These are phyloP conservation scores for Acorus gramineus DNA, from an alignment of 106 monocot genomes.

Conservation along the genomic window DNA sequence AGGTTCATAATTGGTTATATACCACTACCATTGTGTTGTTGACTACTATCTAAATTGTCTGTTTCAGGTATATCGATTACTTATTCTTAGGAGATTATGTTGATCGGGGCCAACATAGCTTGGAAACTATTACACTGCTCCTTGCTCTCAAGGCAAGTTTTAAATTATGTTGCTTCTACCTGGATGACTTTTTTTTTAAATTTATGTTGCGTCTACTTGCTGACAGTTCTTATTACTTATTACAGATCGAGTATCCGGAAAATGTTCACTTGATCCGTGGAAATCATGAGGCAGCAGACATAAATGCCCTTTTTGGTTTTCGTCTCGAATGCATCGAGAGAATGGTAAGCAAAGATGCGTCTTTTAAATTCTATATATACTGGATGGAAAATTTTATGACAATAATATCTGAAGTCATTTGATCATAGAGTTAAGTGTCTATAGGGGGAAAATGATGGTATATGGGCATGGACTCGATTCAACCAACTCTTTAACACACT, in stretches of 20 bases:
- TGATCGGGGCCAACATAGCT: slow-evolving; percentile 93
- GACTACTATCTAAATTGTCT: background rate
- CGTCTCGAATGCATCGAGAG: slow-evolving; percentile 97
- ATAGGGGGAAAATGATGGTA: slow-evolving; percentile 95
- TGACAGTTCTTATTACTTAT: slow-evolving; percentile 6
- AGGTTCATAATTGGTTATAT: background rate
- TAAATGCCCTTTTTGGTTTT: slow-evolving; percentile 98
- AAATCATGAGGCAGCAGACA: slow-evolving; percentile 99
- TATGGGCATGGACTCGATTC: slow-evolving; percentile 97
- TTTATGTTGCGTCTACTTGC: background rate
- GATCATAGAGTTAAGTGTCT: slow-evolving; percentile 5
- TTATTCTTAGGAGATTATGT: slow-evolving; percentile 99
- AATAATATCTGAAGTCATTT: no score
- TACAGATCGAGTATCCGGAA: slow-evolving; percentile 97
- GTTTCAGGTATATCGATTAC: slow-evolving; percentile 93
- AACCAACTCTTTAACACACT: slow-evolving; percentile 95
- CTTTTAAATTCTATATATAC: background rate
- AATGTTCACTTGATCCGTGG: slow-evolving; percentile 92
- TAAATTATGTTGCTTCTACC: background rate
- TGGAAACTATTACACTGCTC: slow-evolving; percentile 92
- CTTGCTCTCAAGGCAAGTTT: slow-evolving; percentile 90
- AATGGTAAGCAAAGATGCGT: slow-evolving; percentile 57
- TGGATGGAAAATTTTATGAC: no score
- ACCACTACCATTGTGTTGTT: background rate
- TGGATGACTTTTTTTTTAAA: no score